Base-by-base conservation (phyloP, 371 early-diverging fungal genomes). In the Umbelopsis sp. region DNA sequence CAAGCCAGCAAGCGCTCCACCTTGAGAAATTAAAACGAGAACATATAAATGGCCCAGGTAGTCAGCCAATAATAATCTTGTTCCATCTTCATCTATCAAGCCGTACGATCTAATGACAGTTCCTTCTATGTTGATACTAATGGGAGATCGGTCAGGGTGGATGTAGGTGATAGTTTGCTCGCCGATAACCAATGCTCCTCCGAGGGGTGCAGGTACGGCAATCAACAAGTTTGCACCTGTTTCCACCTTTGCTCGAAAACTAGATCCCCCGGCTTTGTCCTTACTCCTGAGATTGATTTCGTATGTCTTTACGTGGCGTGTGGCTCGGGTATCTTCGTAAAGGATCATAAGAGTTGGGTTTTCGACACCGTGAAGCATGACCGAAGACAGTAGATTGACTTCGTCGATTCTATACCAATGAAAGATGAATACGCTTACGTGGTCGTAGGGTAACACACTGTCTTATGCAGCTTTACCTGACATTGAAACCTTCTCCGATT, bases 1-100 rank as follows among this genome's bases (percentile, higher is more conserved):
- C 41, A 67, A 12, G 2, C 24, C 20, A 6, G 53, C 38, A 53
- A 67, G 46, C 7, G 53, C 22, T 25, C 38, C 67, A 53, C 50
- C 67, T 16, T 51, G 57, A 24, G 67, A 53, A 16, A 22, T 51
- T 25, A 67, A 32, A 11, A 38, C 44, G 11, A 67, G 14, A 71
- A 73, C 12, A 72, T 68, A 53, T 48, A 66, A 52, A 72, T 18
- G 37, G 57, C 73, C 41, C 18, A 63, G 32, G 66, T 66, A 77
- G 71, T 96, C 95, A n/a, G 91, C 93, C 1, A 96, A 64, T 22
- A 96, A 76, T 65, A 87, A 89, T 50, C 92, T 83, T 7, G 70
- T 65, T 22, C 73, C 76, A 50, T 85, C 81, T 6, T 67, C 64
- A n/a, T 80, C 82, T 11, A 89, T 48, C 24, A 69, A 70, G 11